These are phyloP conservation scores for Rhododendron kiyosumense DNA, from an alignment of 148 eudicot species.

Conservation along the genomic window DNA sequence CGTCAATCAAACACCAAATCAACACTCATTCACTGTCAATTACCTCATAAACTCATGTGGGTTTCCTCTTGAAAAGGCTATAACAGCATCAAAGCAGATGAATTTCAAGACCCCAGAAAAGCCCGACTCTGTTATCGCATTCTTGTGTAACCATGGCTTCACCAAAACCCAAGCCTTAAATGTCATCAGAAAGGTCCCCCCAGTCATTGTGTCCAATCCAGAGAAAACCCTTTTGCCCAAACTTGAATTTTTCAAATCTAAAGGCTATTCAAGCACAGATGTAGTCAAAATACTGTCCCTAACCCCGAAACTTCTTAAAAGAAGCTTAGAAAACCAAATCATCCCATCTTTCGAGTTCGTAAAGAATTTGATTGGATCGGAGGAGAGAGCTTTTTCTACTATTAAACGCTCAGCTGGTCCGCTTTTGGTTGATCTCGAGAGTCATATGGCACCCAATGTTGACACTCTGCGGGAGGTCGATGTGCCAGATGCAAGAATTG, in stretches of 20 bases:
- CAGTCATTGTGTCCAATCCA: neutral
- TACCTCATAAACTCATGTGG: slow-evolving; percentile 15
- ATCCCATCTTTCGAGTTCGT: neutral
- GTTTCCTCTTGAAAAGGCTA: neutral
- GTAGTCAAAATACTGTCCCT: neutral
- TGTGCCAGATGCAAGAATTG: neutral
- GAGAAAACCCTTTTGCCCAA: slow-evolving; percentile 18
- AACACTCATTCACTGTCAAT: neutral
- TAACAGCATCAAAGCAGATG: neutral
- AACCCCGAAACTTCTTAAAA: neutral
- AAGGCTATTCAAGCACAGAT: slow-evolving; percentile 7
- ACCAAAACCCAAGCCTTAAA: slow-evolving; percentile 1
- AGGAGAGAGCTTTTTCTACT: neutral
- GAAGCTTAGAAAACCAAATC: neutral
- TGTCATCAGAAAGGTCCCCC: neutral
- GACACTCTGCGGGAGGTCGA: neutral
- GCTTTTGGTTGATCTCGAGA: neutral
- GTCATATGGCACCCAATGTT: neutral
- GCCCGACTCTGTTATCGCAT: neutral
- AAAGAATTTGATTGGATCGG: neutral
- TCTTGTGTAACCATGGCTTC: slow-evolving; percentile 9
- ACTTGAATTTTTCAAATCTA: neutral
- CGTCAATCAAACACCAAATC: neutral
- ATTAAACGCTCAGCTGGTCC: neutral
- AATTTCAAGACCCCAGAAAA: neutral